phyloP scores from a whole-genome alignment of 2,329 filamentous ascomycete species.

The Calonectria hawksworthii region DNA sequence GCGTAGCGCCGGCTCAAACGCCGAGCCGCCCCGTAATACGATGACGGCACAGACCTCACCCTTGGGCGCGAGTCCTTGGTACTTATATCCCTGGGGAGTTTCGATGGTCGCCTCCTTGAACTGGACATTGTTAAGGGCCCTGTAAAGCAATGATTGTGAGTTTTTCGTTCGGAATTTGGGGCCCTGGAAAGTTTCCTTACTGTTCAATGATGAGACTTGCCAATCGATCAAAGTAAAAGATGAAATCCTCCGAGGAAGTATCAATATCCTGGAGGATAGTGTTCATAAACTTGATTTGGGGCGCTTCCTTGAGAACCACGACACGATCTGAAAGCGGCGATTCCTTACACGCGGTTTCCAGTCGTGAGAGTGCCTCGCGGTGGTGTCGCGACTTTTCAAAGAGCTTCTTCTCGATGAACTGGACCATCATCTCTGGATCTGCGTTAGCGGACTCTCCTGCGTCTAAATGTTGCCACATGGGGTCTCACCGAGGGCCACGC shows the following conservation, averaged over 20 bases:
- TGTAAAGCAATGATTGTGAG: slow-evolving; percentile 49
- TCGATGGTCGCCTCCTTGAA: slow-evolving; percentile 75
- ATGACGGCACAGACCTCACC: slow-evolving; percentile 89
- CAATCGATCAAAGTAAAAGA: slow-evolving; percentile 96
- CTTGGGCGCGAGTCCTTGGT: slow-evolving; percentile 78
- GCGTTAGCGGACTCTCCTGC: slow-evolving; percentile 21
- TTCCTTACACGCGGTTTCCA: slow-evolving; percentile 80
- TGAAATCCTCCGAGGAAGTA: slow-evolving; percentile 88
- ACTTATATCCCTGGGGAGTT: slow-evolving; percentile 79
- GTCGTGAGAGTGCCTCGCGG: slow-evolving; percentile 80
- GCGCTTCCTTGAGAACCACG: slow-evolving; percentile 79
- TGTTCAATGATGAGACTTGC: slow-evolving; percentile 87
- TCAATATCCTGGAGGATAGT: slow-evolving; percentile 88
- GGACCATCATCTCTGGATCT: slow-evolving; percentile 84
- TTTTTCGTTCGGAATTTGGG: not conserved
- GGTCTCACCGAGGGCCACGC: slow-evolving; percentile 83
- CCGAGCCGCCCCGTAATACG: slow-evolving; percentile 88
- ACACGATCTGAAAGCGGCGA: slow-evolving; percentile 83
- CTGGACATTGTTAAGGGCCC: slow-evolving; percentile 81
- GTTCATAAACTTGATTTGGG: slow-evolving; percentile 89
- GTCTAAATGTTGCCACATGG: not conserved
- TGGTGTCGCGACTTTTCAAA: slow-evolving; percentile 88
- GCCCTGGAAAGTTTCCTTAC: slow-evolving; percentile 55
- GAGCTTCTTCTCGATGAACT: slow-evolving; percentile 91
- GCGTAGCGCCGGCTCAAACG: slow-evolving; percentile 88